Percentiles rank a stretch among this genome's conserved stretches.
These are phyloP conservation scores for Candida silvicultrix DNA, from an alignment of 805 yeast species.

Conservation along the genomic window DNA sequence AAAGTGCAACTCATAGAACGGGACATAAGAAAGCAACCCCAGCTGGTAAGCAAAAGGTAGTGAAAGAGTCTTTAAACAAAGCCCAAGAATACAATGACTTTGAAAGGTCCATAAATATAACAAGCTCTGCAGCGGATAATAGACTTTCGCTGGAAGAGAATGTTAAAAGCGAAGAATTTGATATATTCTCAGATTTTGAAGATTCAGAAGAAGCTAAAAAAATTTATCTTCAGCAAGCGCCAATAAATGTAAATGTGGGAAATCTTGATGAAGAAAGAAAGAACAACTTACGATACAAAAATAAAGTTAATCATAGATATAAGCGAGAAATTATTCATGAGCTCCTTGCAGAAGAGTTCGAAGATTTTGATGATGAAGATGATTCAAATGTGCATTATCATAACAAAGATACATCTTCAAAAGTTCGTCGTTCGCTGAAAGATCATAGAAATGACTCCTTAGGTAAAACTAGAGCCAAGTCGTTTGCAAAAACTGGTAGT, in stretches of 20 bases:
- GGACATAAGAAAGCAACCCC: background rate
- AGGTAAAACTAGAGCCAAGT: background rate
- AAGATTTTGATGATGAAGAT: background rate
- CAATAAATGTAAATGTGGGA: background rate
- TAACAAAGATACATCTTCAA: background rate
- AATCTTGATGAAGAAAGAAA: background rate
- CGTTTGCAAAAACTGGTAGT: background rate
- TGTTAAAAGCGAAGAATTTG: background rate
- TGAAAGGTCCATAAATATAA: background rate
- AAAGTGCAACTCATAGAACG: too few relatives aligned
- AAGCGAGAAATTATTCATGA: background rate
- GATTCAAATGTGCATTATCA: background rate
- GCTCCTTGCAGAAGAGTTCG: background rate
- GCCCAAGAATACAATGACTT: background rate
- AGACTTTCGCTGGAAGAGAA: background rate
- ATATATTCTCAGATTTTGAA: conserved; percentile 2
- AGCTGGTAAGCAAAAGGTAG: background rate
- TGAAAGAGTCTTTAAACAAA: too few relatives aligned
- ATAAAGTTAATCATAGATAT: background rate
- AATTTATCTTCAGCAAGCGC: background rate
- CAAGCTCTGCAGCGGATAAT: too few relatives aligned
- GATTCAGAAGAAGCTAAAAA: background rate
- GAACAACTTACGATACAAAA: background rate
- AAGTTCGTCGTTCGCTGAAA: background rate
- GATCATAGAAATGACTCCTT: background rate